phyloP scores from a whole-genome alignment of 495 filamentous ascomycete species.

The Neurospora tetraspora region DNA sequence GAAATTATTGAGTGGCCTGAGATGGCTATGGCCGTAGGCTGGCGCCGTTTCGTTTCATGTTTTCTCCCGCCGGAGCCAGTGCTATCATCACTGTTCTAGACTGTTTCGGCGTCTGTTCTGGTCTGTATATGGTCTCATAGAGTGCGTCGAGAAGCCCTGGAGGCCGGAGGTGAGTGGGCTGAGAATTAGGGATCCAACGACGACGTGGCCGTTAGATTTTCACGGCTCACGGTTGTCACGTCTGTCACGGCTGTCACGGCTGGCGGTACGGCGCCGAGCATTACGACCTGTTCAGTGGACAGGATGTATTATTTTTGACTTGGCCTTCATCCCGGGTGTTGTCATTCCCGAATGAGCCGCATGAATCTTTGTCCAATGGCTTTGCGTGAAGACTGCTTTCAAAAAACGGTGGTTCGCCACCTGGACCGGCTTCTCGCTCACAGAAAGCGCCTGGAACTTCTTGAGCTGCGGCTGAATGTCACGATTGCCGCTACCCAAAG shows the following conservation, averaged over 20 bases:
- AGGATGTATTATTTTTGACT: background rate
- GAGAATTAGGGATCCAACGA: background rate
- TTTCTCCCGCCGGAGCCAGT: background rate
- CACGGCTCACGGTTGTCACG: no score
- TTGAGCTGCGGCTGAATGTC: background rate
- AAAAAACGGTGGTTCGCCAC: background rate
- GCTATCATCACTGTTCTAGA: background rate
- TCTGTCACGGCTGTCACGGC: background rate
- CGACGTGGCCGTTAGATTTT: background rate
- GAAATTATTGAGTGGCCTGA: background rate
- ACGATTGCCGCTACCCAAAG: background rate
- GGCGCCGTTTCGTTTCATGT: background rate
- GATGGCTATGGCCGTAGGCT: background rate
- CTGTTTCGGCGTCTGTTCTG: background rate
- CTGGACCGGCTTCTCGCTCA: background rate
- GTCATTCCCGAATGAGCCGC: background rate
- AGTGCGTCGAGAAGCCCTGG: background rate
- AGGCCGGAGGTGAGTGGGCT: background rate
- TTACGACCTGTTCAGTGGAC: background rate
- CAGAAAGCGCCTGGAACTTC: background rate
- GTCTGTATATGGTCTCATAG: background rate
- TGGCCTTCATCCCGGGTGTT: background rate
- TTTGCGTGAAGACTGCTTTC: background rate
- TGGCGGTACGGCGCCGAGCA: background rate
- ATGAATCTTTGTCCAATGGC: background rate